These are phyloP conservation scores for Myriosclerotinia duriaeana DNA, from an alignment of 2,329 filamentous ascomycete species.

Conservation along the genomic window DNA sequence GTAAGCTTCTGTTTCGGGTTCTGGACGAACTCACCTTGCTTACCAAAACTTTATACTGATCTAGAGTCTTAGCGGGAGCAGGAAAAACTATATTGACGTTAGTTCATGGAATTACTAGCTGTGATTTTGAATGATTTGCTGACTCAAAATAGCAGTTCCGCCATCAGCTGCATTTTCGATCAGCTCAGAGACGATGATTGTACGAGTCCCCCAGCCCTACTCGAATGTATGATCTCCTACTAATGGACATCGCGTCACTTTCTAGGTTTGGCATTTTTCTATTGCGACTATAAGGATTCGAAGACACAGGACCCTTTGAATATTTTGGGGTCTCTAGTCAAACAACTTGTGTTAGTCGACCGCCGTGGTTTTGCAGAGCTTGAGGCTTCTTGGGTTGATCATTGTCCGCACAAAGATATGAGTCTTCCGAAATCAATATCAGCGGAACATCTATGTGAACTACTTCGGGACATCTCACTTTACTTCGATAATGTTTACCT, in stretches of 20 bases:
- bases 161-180: neutral
- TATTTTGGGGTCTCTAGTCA: slow-evolving; percentile 9
- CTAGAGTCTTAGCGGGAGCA: neutral
- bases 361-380: neutral
- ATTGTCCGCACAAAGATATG: neutral
- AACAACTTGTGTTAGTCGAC: neutral
- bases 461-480: neutral
- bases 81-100: neutral
- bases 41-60: neutral
- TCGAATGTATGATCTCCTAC: too few relatives aligned
- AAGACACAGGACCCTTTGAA: neutral
- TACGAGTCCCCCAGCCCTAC: neutral
- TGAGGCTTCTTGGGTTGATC: neutral
- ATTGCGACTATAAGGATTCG: slow-evolving; percentile 12
- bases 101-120: too few relatives aligned
- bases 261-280: slow-evolving; percentile 6
- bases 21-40: neutral
- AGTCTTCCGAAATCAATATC: neutral
- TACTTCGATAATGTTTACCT: slow-evolving; percentile 7
- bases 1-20: neutral
- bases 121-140: neutral
- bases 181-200: neutral
- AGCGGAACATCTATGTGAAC: neutral
- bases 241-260: neutral
- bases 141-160: neutral